Conservation (phyloP, 139 green algal species). For the Chlamydomonas asymmetrica region DNA sequence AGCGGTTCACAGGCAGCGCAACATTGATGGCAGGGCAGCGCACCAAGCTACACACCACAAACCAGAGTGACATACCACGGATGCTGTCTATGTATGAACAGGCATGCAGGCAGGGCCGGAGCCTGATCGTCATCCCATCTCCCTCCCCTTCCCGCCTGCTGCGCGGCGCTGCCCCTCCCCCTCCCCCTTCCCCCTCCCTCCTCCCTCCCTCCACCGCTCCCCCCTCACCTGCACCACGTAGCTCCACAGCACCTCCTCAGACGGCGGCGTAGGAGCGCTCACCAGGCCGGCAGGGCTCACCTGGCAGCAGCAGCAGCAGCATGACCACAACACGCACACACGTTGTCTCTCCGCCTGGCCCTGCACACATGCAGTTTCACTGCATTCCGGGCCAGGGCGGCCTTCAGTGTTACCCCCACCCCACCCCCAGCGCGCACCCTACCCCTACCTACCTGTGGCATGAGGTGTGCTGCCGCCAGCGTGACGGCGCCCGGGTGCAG, state of each 20-base stretch:
- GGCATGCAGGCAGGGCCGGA: too few relatives aligned
- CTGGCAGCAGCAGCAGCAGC: slow-evolving; percentile 10
- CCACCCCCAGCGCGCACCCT: slow-evolving; percentile 2
- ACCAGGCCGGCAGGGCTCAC: slow-evolving; percentile 26
- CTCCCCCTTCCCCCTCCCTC: too few relatives aligned
- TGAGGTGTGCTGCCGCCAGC: slow-evolving; percentile 45
- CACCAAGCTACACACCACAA: too few relatives aligned
- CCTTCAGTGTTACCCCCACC: background rate
- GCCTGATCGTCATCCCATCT: too few relatives aligned
- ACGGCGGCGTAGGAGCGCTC: slow-evolving; percentile 37
- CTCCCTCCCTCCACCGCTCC: too few relatives aligned
- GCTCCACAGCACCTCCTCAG: slow-evolving; percentile 83
- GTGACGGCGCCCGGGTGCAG: slow-evolving; percentile 65
- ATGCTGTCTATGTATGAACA: too few relatives aligned
- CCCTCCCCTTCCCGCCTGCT: too few relatives aligned
- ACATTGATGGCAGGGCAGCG: background rate
- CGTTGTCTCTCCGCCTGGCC: too few relatives aligned
- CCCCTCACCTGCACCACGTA: slow-evolving; percentile 74
- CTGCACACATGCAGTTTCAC: too few relatives aligned
- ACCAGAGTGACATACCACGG: too few relatives aligned
- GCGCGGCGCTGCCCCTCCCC: too few relatives aligned
- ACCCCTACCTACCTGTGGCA: slow-evolving; percentile 17
- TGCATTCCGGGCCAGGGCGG: too few relatives aligned
- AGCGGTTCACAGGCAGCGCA: background rate
- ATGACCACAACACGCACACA: background rate